Evolutionary conservation across 306 rosid genomes (phyloP).

Genomic region (Fragaria nilgerrensis): DNA sequence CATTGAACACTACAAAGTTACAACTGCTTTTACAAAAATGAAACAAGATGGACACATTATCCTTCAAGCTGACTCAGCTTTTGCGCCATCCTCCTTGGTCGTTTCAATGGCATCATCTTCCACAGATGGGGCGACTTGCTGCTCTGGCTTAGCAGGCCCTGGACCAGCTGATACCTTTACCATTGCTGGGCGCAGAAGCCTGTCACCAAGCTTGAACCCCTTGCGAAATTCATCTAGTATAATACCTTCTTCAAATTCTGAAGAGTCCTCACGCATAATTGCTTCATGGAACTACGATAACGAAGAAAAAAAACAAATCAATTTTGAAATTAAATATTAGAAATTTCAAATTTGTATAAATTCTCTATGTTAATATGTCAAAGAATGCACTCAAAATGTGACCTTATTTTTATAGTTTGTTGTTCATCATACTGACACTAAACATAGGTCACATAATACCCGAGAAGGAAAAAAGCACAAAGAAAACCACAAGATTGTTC

Average conservation of each 20-base stretch:
- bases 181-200: conserved; percentile 91
- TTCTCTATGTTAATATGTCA: not conserved
- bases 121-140: conserved; percentile 39
- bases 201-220: conserved; percentile 83
- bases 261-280: conserved; percentile 89
- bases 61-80: conserved; percentile 41
- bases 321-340: conserved; percentile 17
- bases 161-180: conserved; percentile 98
- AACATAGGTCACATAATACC: not conserved
- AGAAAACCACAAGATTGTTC: not conserved
- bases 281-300: conserved; percentile 84
- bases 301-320: conserved; percentile 35
- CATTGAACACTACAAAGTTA: conserved; percentile 19
- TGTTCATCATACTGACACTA: not conserved
- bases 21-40: conserved; percentile 47
- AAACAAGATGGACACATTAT: conserved; percentile 24
- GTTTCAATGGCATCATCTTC: conserved; percentile 42
- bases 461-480: not conserved
- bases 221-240: conserved; percentile 76
- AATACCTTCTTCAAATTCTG: conserved; percentile 72
- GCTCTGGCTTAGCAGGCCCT: conserved; percentile 70
- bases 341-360: conserved; percentile 15
- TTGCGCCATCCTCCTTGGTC: conserved; percentile 27
- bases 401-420: not conserved
- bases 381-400: not conserved